Evolutionary conservation across 1,139 yeast genomes (phyloP), one percentile per base, ranked within the genome.

Genomic region (Groenewaldozyma auringiensis): DNA sequence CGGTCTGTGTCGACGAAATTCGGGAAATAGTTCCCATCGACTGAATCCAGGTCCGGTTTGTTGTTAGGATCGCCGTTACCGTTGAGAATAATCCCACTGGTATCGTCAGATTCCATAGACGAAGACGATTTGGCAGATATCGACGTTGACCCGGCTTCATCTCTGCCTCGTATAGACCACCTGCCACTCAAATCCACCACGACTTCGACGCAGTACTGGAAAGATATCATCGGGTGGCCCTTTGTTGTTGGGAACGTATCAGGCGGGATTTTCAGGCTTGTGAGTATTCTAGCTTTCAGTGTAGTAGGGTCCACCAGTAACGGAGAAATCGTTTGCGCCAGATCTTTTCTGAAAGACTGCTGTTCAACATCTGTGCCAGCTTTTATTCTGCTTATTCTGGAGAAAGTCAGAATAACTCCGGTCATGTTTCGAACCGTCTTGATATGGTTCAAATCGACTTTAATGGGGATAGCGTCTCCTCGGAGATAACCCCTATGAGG

Each of bases 231-330:
- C 1, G 81, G 81, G 49, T 86, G 78, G 1, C 85, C 85, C 36
- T 76, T 74, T 13, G 87, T 83, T 0, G 95, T 84, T 0, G 96
- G 94, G 60, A 88, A 86, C 0, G 86, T 80, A 56, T 88, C 96
- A 0, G 85, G 78, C 0, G 96, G 96, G 0, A 88, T 80, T 50
- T 81, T 70, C 21, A 88, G 65, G 41, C 78, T 76, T 1, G 89
- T 77, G 35, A 76, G 76, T 3, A 83, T 72, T 37, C 76, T 81
- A 29, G 81, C 73, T 31, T 71, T 66, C 40, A 79, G 69, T 0
- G 83, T 74, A 4, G 61, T 68, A 0, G 94, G 89, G 59, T 86
- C 92, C 20, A 86, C 79, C 53, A 78, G 81, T n/a, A 88, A 65
- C 0, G 96, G 95, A 0, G 84, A 72, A 1, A 87, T 75, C 40